These are phyloP conservation scores for Ceratobasidium sp. DNA, from an alignment of 1,284 basidiomycete species.

Conservation along the genomic window DNA sequence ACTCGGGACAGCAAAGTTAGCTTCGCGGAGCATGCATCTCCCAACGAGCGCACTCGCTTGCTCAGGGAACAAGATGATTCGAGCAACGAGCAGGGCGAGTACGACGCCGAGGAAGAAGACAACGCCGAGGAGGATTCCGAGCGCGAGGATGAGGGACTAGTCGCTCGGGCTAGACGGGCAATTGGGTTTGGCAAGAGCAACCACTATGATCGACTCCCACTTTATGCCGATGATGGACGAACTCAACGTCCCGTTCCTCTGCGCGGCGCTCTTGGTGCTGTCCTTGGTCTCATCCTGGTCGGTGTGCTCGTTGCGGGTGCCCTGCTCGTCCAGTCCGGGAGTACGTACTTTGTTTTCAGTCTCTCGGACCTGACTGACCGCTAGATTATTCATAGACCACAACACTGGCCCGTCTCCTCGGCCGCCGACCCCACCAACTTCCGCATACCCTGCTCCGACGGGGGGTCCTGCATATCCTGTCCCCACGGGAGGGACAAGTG, in stretches of 20 bases:
- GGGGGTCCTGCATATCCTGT: slow-evolving; percentile 39
- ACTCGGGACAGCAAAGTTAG: slow-evolving; percentile 39
- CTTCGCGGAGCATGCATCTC: slow-evolving; percentile 33
- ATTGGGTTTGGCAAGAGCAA: slow-evolving; percentile 18
- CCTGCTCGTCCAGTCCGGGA: slow-evolving; percentile 40
- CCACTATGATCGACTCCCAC: slow-evolving; percentile 45
- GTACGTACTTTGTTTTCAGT: slow-evolving; percentile 2
- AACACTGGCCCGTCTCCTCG: slow-evolving; percentile 51
- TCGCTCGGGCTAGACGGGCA: slow-evolving; percentile 36
- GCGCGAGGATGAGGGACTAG: slow-evolving; percentile 36
- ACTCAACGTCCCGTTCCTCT: slow-evolving; percentile 28
- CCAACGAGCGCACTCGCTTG: slow-evolving; percentile 40
- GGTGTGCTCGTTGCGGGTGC: slow-evolving; percentile 46
- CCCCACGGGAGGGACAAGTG: slow-evolving; percentile 40
- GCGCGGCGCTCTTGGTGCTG: slow-evolving; percentile 23
- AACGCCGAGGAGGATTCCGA: slow-evolving; percentile 34
- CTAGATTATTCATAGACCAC: slow-evolving; percentile 49
- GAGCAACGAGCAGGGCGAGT: slow-evolving; percentile 21
- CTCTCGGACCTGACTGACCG: slow-evolving; percentile 1
- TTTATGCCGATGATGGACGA: slow-evolving; percentile 26
- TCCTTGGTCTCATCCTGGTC: slow-evolving; percentile 41
- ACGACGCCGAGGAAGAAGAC: slow-evolving; percentile 41
- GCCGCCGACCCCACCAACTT: slow-evolving; percentile 46
- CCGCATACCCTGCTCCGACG: slow-evolving; percentile 37
- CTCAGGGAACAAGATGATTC: slow-evolving; percentile 28